Base-by-base conservation (phyloP, 2,329 filamentous ascomycete genomes). In the Mariannaea sp. region DNA sequence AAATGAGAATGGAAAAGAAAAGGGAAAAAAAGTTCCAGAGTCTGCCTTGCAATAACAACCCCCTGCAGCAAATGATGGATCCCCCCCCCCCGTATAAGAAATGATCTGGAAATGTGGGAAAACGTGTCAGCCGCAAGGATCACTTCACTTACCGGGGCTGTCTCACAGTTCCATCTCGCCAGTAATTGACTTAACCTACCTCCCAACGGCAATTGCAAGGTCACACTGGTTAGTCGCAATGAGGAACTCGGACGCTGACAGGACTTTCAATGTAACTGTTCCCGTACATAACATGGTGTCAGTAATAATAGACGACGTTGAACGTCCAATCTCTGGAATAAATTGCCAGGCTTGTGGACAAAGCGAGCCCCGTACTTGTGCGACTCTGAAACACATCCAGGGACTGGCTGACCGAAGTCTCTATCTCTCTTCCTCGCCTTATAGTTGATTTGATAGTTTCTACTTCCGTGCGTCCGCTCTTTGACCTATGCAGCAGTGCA, bases 71-170 rank as follows among this genome's bases (percentile, higher is more conserved):
- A 32, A 53, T 53, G 40, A 27, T 24, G 24, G 16, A 29, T n/a
- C n/a, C n/a, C n/a, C n/a, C n/a, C n/a, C n/a, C 42, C 45, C 36
- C 50, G 22, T 53, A 38, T 38, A 47, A 22, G 29, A 35, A 42
- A 46, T 38, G 38, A 47, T 53, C 43, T 39, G 38, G 19, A 41
- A 27, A 53, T 48, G 38, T 39, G 44, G 50, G 39, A 43, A 30
- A 41, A 32, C 20, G 51, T 54, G 45, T 50, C 51, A 43, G 16
- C 26, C 44, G 36, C 36, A 39, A 49, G 44, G 50, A 43, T 49
- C 19, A 12, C 20, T n/a, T n/a, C 27, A 16, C 33, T 30, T 44
- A 24, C 49, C n/a, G 32, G 32, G 41, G 39, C 19, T 22, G 40
- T 40, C 36, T 38, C 32, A 32, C 42, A n/a, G n/a, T n/a, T n/a